Evolutionary conservation across 805 yeast species (phyloP), one percentile per base, ranked within the genome.

Genomic region (Vanderwaltozyma yarrowii): DNA sequence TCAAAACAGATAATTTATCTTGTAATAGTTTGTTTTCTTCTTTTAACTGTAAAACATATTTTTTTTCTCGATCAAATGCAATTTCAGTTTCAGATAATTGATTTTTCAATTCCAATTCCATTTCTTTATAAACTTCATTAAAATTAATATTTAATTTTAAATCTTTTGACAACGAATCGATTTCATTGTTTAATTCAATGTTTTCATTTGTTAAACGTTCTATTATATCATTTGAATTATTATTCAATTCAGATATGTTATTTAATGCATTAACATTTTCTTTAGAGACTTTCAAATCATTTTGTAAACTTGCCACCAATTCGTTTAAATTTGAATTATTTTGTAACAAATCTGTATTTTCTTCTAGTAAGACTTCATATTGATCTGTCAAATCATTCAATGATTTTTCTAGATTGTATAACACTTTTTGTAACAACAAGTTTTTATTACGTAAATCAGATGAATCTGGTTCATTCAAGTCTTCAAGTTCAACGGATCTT

Each of bases 201-300:
- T 65, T 71, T 35, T 64, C 46, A 14, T 47, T 50, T 0, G 69
- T 64, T 17, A 70, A 49, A 10, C 46, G 54, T 5, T 61, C 64
- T 3, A 68, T 47, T 1, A 69, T 39, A 2, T 49, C 45, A 3
- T 60, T 61, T 1, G 63, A 54, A 3, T 56, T 60, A 1, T 49
- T 44, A 6, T 57, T 44, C 1, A 52, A 50, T 3, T 55, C 58
- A 15, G 65, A 17, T 37, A 51, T 57, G 6, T 45, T 46, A 30
- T 52, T 52, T 21, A 66, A 44, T 9, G 58, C 57, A 1, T 35
- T 34, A 16, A 62, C 51, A 2, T 45, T 30, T 0, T 18, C 30
- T 14, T 46, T 42, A 1, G 57, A 39, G 8, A 40, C 33, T 6
- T 34, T 29, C 20, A 56, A 40, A 14, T 46, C 46, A 1, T 17